phyloP scores from a whole-genome alignment of 2,329 filamentous ascomycete genomes.

The Arachnopeziza araneosa region DNA sequence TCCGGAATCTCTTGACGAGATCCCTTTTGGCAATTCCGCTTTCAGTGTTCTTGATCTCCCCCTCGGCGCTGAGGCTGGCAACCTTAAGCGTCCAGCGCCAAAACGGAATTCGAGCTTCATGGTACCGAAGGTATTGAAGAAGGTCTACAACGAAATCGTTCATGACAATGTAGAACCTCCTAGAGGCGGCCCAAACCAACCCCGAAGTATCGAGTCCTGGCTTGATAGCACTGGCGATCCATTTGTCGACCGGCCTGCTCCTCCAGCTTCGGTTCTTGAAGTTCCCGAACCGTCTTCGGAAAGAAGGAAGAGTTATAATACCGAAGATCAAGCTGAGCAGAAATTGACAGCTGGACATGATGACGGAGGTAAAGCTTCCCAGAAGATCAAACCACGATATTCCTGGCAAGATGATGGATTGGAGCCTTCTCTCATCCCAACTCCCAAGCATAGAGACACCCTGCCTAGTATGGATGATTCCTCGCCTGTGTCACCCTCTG shows the following conservation, averaged over 20 bases:
- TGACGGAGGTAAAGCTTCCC: slow-evolving; percentile 1
- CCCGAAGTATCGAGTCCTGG: slow-evolving; percentile 62
- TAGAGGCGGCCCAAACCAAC: slow-evolving; percentile 48
- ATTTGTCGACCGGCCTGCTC: slow-evolving; percentile 43
- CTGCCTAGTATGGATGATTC: slow-evolving; percentile 24
- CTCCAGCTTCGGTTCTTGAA: slow-evolving; percentile 27
- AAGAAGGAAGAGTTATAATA: slow-evolving; percentile 22
- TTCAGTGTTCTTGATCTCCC: slow-evolving; percentile 59
- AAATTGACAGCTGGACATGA: slow-evolving; percentile 14
- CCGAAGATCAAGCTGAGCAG: slow-evolving; percentile 17
- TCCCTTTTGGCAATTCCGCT: slow-evolving; percentile 60
- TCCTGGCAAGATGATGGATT: slow-evolving; percentile 23
- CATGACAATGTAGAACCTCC: slow-evolving; percentile 54
- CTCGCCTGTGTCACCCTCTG: slow-evolving; percentile 27
- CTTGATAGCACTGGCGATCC: slow-evolving; percentile 57
- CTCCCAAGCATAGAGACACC: slow-evolving; percentile 20
- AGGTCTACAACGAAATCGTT: slow-evolving; percentile 58
- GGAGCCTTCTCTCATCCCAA: slow-evolving; percentile 25
- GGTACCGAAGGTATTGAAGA: slow-evolving; percentile 59
- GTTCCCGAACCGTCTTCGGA: slow-evolving; percentile 31
- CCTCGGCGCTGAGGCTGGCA: slow-evolving; percentile 41
- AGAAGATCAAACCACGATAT: background rate
- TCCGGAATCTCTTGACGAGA: slow-evolving; percentile 49
- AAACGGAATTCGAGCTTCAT: slow-evolving; percentile 54
- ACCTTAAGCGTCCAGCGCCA: slow-evolving; percentile 42